Conservation (phyloP, 768 basidiomycete genomes). For the Podaxis carcinomalis region DNA sequence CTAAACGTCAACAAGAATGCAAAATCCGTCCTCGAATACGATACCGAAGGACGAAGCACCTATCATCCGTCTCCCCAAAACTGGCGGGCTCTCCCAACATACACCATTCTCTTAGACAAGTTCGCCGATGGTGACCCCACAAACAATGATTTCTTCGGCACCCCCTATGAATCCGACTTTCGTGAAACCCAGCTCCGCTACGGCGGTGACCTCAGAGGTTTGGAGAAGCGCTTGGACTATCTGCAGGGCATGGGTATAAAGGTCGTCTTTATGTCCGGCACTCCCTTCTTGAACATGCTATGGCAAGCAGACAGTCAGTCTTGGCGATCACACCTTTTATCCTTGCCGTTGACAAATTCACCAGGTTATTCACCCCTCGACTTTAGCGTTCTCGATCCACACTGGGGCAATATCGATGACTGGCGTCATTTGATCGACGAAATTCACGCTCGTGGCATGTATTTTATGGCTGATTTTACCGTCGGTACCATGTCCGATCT, state of each 20-base stretch:
- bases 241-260: slow-evolving; percentile 84
- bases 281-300: slow-evolving; percentile 92
- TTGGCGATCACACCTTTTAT: background rate
- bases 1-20: slow-evolving; percentile 77
- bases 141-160: slow-evolving; percentile 87
- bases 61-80: slow-evolving; percentile 81
- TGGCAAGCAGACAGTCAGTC: slow-evolving; percentile 93
- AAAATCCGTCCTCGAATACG: slow-evolving; percentile 60
- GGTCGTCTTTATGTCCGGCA: slow-evolving; percentile 88
- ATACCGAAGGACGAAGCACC: slow-evolving; percentile 54
- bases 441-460: slow-evolving; percentile 82
- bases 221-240: slow-evolving; percentile 76
- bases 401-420: slow-evolving; percentile 82
- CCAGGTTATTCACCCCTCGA: slow-evolving; percentile 91
- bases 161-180: slow-evolving; percentile 79
- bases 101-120: slow-evolving; percentile 86
- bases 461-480: slow-evolving; percentile 90
- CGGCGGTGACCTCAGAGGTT: slow-evolving; percentile 85
- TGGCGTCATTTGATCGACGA: slow-evolving; percentile 75
- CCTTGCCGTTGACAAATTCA: slow-evolving; percentile 10
- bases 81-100: slow-evolving; percentile 80
- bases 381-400: slow-evolving; percentile 86
- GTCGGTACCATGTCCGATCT: slow-evolving; percentile 91
- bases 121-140: slow-evolving; percentile 90
- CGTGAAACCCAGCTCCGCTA: slow-evolving; percentile 86